A percentile compares a stretch with the other conserved stretches of the same genome.
phyloP scores from a whole-genome alignment of 345 rosid genomes.

The Eucalyptus curtisii region DNA sequence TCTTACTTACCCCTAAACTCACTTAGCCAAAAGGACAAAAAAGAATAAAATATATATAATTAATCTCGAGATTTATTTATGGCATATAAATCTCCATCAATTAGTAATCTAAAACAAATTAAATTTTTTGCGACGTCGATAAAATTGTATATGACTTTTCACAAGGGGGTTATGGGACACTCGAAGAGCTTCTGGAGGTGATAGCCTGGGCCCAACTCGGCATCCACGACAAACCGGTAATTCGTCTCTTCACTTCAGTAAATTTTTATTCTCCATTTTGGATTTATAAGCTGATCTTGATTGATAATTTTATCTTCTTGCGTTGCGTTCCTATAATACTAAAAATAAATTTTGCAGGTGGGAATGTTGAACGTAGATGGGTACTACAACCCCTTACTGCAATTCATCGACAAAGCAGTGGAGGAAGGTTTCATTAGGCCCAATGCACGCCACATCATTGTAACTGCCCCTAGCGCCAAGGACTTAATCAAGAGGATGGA shows the following conservation, averaged over 20 bases:
- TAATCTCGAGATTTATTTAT: neutral
- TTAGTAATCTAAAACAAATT: neutral
- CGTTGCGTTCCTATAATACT: neutral
- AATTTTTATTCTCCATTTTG: neutral
- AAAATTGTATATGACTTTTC: neutral
- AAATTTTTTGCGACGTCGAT: neutral
- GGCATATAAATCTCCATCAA: neutral
- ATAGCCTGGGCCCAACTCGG: constrained; percentile 1
- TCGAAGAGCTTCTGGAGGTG: constrained; percentile 1
- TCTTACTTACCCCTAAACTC: neutral
- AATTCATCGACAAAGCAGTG: constrained; percentile 4
- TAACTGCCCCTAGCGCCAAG: neutral
- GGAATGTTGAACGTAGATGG: constrained; percentile 12
- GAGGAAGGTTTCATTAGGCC: constrained; percentile 11
- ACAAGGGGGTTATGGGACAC: neutral
- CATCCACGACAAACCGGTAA: neutral
- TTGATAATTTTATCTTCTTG: neutral
- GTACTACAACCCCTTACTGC: constrained; percentile 4
- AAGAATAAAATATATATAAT: neutral
- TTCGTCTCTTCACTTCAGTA: too few relatives aligned
- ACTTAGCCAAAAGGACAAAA: neutral
- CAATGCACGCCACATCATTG: constrained; percentile 4
- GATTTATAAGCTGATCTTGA: neutral
- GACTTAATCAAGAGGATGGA: constrained; percentile 6
- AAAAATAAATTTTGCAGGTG: neutral